Evolutionary conservation across 2,329 filamentous ascomycete genomes (phyloP), one percentile per base, ranked within the genome.

Genomic region (Cladosporium velox): DNA sequence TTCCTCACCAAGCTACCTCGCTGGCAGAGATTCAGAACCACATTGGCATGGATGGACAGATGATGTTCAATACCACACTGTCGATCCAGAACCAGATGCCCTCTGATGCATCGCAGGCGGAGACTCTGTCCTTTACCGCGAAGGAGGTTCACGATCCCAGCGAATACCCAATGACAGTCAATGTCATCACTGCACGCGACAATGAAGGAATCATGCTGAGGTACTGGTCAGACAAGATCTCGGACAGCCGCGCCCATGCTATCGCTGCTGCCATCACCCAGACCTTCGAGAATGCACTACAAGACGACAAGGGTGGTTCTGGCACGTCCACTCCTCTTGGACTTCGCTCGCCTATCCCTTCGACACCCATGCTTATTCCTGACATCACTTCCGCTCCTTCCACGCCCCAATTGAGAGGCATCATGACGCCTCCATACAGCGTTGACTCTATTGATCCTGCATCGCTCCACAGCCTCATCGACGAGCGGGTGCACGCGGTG

Each of bases 1-100:
- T 67, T 26, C 61, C 60, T n/a, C 64, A 67, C 51, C 64, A 67
- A 44, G 62, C 59, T 41, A 72, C 52, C 49, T 35, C 41, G n/a
- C 47, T 30, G 14, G 28, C 69, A 84, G 87, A 91, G 73, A 86
- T 95, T 52, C 92, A 90, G 78, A 85, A 87, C 71, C 51, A 64
- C 51, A 54, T 64, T 15, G 90, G 95, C 78, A 92, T 95, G 80
- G 90, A 91, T 75, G 61, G 63, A 6, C 58, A 64, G 47, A 67
- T 61, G 41, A 60, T 67, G 62, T 67, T 67, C 62, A 67, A 67
- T 38, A 60, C 65, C 24, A 59, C 62, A 1, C 34, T 67, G 5
- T 67, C 65, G 15, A 65, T 67, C n/a, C 65, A 62, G 93, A 97
- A 77, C 35, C 61, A 64, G 51, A 64, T 64, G 0, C 61, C 61